phyloP scores from a whole-genome alignment of 176 grass and related monocot genomes.

The Tuctoria greenei region DNA sequence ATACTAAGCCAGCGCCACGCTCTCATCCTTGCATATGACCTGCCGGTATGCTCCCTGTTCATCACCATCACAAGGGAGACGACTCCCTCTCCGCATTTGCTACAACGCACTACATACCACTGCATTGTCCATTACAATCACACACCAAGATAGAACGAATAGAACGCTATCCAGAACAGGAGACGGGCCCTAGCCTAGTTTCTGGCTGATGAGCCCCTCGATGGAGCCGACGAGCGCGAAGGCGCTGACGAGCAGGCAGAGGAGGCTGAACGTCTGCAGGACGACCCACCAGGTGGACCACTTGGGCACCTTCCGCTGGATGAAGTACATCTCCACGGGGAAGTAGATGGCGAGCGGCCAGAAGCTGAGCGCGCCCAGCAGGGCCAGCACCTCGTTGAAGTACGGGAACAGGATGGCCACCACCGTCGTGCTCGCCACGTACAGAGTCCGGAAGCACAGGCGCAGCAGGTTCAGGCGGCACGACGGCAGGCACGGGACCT shows the following conservation, averaged over 20 bases:
- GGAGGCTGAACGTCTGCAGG: slow-evolving; percentile 60
- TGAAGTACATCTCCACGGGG: slow-evolving; percentile 85
- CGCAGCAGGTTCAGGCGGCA: slow-evolving; percentile 60
- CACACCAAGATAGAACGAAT: neutral
- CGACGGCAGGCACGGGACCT: slow-evolving; percentile 37
- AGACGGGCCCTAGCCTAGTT: slow-evolving; percentile 29
- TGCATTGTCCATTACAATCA: neutral
- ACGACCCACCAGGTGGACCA: slow-evolving; percentile 59
- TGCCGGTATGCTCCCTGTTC: neutral
- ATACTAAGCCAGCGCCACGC: neutral
- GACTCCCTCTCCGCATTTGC: neutral
- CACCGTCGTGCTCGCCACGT: slow-evolving; percentile 61
- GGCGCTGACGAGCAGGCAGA: slow-evolving; percentile 56
- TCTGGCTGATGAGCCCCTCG: slow-evolving; percentile 58
- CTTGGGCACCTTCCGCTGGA: slow-evolving; percentile 53
- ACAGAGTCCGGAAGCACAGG: slow-evolving; percentile 60
- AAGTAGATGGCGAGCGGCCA: slow-evolving; percentile 86
- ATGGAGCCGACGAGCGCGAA: slow-evolving; percentile 77
- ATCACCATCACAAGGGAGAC: slow-evolving; percentile 3
- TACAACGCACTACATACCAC: neutral
- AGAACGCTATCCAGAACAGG: neutral
- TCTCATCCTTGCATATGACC: slow-evolving; percentile 1
- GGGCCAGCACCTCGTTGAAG: slow-evolving; percentile 79
- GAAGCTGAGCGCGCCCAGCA: slow-evolving; percentile 68
- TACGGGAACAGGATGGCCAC: slow-evolving; percentile 63